Conservation (phyloP, 2,329 filamentous ascomycete species). For the Ophiocordyceps camponoti-leonardi region DNA sequence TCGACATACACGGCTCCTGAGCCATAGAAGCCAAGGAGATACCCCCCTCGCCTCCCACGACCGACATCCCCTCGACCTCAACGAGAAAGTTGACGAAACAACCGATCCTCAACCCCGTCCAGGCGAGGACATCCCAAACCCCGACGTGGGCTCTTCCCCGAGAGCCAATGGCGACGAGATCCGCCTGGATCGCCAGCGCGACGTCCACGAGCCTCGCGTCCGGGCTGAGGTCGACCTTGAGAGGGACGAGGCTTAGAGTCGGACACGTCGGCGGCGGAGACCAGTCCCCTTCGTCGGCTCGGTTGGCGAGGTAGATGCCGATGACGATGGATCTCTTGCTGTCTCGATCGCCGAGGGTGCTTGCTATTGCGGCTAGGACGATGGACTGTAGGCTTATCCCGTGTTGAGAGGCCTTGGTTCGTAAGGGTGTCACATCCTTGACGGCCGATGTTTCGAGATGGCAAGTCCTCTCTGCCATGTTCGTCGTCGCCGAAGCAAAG, state of each 20-base stretch:
- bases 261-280: constrained; percentile 35
- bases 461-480: constrained; percentile 6
- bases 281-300: constrained; percentile 34
- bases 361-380: constrained; percentile 57
- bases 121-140: constrained; percentile 53
- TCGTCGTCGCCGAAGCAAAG: not conserved
- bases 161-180: constrained; percentile 43
- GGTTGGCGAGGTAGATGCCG: constrained; percentile 73
- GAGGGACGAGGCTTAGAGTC: constrained; percentile 63
- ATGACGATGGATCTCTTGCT: constrained; percentile 32
- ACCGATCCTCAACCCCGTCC: constrained; percentile 56
- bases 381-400: constrained; percentile 57
- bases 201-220: constrained; percentile 22
- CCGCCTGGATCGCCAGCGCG: constrained; percentile 47
- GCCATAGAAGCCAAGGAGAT: not conserved
- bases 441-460: constrained; percentile 31
- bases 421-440: constrained; percentile 14
- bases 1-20: not conserved
- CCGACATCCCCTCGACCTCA: constrained; percentile 17
- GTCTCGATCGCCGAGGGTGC: constrained; percentile 20
- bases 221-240: constrained; percentile 32
- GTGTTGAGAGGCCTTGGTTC: constrained; percentile 20
- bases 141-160: constrained; percentile 36
- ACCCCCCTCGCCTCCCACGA: not conserved
- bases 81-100: constrained; percentile 71